Evolutionary conservation across 148 eudicot genomes (phyloP), one percentile per base, ranked within the genome.

Genomic region (Cornus controversa): DNA sequence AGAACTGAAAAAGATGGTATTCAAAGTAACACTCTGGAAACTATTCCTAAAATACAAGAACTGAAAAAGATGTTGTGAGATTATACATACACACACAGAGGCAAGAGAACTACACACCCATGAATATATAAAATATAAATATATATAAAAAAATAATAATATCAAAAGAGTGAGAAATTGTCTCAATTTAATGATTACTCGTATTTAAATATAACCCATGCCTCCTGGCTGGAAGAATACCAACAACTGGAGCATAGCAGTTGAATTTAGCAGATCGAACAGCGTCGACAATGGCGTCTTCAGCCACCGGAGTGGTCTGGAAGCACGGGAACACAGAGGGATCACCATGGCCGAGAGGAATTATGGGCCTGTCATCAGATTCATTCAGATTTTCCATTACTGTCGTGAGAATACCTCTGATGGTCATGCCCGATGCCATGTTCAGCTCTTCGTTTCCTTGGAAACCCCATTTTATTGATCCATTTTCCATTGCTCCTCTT

Each of bases 321-420:
- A 93, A 93, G 58, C 82, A 89, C 0, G 93, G 84, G 71, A 79
- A 91, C 0, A 69, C 70, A 0, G 91, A 89, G 9, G 97, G 97
- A 53, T 93, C 97, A 7, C 97, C 97, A 18, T 80, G 87, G 45
- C 45, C 4, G 6, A 91, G 84, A 15, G 84, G 79, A 14, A 90
- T 75, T 6, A 75, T 26, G 28, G 76, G 82, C 37, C 90, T 83
- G 0, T n/a, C 23, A 16, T 90, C 93, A 18, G 75, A 40, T 0
- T 77, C 67, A 27, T 87, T 80, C 1, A 91, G 68, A 50, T 82
- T 84, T 2, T 60, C 50, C 69, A 47, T 81, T 0, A 89, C 1
- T 20, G 29, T 70, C 13, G 74, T 67, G 0, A 87, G 81, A 10
- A 82, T 72, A 15, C 87, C 82, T 78, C 92, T 81, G 1, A 91